A percentile compares a stretch with the other conserved stretches of the same genome.
Conservation (phyloP, 306 rosid genomes). For the Datisca glomerata region DNA sequence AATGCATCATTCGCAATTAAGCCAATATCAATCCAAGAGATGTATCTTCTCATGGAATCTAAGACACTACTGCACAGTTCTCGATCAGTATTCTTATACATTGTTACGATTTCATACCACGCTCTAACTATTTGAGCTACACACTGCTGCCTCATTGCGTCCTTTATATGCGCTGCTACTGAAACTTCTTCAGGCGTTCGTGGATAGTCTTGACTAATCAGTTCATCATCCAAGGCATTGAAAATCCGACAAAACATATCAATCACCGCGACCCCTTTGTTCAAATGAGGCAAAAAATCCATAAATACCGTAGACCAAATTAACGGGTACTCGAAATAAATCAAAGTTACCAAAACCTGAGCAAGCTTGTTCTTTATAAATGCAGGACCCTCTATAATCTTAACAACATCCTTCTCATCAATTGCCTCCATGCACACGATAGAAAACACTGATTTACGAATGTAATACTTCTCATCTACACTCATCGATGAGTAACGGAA, state of each 20-base stretch:
- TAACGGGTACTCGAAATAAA: constrained; percentile 70
- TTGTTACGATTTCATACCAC: constrained; percentile 58
- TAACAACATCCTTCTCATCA: constrained; percentile 38
- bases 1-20: constrained; percentile 73
- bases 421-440: constrained; percentile 51
- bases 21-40: constrained; percentile 90
- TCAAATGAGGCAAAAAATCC: constrained; percentile 61
- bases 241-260: constrained; percentile 94
- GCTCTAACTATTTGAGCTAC: constrained; percentile 50
- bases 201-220: constrained; percentile 72
- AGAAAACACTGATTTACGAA: constrained; percentile 63
- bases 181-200: constrained; percentile 56
- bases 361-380: constrained; percentile 70
- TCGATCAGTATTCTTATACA: constrained; percentile 53
- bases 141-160: constrained; percentile 87
- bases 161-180: constrained; percentile 62
- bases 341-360: constrained; percentile 73
- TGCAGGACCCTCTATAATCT: constrained; percentile 72
- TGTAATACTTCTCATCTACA: constrained; percentile 59
- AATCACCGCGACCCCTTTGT: constrained; percentile 62
- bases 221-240: constrained; percentile 78
- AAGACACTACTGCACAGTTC: constrained; percentile 60
- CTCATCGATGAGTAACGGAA: constrained; percentile 55
- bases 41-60: constrained; percentile 69
- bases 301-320: constrained; percentile 77